A percentile compares a stretch with the other conserved stretches of the same genome.
phyloP scores from a whole-genome alignment of 1,284 basidiomycete species.

The Ustilago sp. region DNA sequence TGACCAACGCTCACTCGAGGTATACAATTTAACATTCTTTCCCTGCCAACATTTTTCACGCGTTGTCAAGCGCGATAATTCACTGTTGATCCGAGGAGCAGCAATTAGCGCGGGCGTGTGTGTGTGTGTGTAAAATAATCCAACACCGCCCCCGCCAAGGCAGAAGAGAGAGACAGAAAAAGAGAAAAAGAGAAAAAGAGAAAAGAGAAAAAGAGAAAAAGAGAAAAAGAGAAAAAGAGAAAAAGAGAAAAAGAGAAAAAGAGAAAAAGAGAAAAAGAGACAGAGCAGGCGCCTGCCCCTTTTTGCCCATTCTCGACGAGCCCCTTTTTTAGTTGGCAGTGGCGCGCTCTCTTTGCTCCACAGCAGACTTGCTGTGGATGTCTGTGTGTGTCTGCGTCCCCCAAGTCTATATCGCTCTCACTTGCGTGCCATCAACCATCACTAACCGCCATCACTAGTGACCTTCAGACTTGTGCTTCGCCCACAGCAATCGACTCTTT shows the following conservation, averaged over 20 bases:
- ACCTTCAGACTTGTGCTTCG: too few relatives aligned
- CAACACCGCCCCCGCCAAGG: constrained; percentile 6
- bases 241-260: not conserved
- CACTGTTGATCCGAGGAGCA: not conserved
- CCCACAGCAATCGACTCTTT: too few relatives aligned
- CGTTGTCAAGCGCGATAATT: too few relatives aligned
- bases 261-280: not conserved
- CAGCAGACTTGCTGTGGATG: not conserved
- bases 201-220: not conserved
- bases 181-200: too few relatives aligned
- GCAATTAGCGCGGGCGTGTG: not conserved
- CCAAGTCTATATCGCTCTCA: too few relatives aligned
- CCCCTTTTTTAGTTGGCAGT: not conserved
- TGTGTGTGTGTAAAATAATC: not conserved
- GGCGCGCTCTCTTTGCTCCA: not conserved
- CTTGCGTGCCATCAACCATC: too few relatives aligned
- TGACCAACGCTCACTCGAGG: too few relatives aligned
- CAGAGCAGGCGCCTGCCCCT: not conserved
- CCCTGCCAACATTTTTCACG: too few relatives aligned
- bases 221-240: not conserved
- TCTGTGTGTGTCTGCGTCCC: too few relatives aligned
- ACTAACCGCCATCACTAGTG: too few relatives aligned
- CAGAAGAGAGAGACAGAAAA: not conserved
- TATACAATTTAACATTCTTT: too few relatives aligned
- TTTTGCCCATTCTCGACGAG: not conserved